Evolutionary conservation across 2,329 filamentous ascomycete genomes (phyloP).

Genomic region (Anthostomella pinea): DNA sequence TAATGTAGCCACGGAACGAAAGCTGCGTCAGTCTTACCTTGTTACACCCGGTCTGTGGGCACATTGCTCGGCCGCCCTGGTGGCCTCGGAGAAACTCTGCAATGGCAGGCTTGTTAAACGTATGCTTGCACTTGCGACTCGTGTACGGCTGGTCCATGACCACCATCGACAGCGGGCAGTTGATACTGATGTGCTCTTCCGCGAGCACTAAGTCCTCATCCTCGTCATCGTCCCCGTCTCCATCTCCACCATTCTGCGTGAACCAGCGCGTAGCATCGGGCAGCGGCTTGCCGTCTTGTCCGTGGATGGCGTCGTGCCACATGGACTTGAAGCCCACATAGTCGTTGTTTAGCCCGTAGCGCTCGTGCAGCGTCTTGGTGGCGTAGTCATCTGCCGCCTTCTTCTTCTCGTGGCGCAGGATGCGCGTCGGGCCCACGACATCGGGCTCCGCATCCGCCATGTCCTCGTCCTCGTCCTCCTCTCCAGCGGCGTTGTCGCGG

Average conservation of each 20-base stretch:
- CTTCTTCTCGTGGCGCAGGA: slow-evolving; percentile 37
- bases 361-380: slow-evolving; percentile 39
- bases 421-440: slow-evolving; percentile 28
- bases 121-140: slow-evolving; percentile 66
- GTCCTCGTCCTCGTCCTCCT: slow-evolving; percentile 27
- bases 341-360: slow-evolving; percentile 56
- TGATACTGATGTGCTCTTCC: slow-evolving; percentile 61
- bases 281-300: slow-evolving; percentile 47
- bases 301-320: slow-evolving; percentile 53
- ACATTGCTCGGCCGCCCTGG: slow-evolving; percentile 44
- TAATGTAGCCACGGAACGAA: too few relatives aligned
- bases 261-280: slow-evolving; percentile 57
- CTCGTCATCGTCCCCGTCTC: slow-evolving; percentile 43
- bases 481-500: slow-evolving; percentile 25
- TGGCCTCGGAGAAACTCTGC: slow-evolving; percentile 46
- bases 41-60: slow-evolving; percentile 64
- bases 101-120: slow-evolving; percentile 66
- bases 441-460: slow-evolving; percentile 25
- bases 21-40: too few relatives aligned
- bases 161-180: slow-evolving; percentile 66
- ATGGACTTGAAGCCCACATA: slow-evolving; percentile 58
- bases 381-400: slow-evolving; percentile 43
- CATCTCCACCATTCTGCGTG: slow-evolving; percentile 37
- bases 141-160: slow-evolving; percentile 65
- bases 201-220: slow-evolving; percentile 70